phyloP scores from a whole-genome alignment of 2,329 filamentous ascomycete species.

The Claviceps sp. region DNA sequence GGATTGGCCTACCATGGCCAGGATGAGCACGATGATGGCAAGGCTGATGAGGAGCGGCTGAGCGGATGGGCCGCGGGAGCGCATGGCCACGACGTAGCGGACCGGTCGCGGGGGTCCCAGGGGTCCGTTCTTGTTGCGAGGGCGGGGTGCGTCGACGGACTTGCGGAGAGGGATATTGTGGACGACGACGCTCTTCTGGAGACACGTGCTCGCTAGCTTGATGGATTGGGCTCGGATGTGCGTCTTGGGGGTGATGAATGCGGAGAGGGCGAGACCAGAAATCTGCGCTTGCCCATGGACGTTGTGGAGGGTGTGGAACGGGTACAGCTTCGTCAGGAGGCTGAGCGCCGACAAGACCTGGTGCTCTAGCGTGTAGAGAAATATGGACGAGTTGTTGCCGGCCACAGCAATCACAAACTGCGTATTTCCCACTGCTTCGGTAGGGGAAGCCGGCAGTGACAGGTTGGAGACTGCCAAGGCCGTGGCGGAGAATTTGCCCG shows the following conservation, averaged over 20 bases:
- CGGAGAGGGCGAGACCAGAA: conserved; percentile 44
- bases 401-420: conserved; percentile 75
- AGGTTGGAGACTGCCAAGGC: conserved; percentile 67
- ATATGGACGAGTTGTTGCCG: conserved; percentile 66
- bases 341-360: conserved; percentile 30
- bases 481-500: conserved; percentile 56
- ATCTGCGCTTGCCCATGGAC: conserved; percentile 43
- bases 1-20: conserved; percentile 49
- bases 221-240: conserved; percentile 29
- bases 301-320: conserved; percentile 37
- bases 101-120: conserved; percentile 36
- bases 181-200: conserved; percentile 66
- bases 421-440: conserved; percentile 42
- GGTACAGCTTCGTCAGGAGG: conserved; percentile 37
- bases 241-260: conserved; percentile 40
- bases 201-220: conserved; percentile 68
- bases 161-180: conserved; percentile 60
- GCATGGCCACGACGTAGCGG: conserved; percentile 57
- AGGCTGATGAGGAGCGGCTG: conserved; percentile 38
- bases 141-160: conserved; percentile 21
- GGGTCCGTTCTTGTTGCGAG: conserved; percentile 21
- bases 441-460: conserved; percentile 36
- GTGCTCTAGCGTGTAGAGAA: conserved; percentile 66
- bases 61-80: conserved; percentile 39
- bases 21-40: conserved; percentile 42